Base-by-base conservation (phyloP, 2,329 filamentous ascomycete genomes). In the Pseudocercospora musae region DNA sequence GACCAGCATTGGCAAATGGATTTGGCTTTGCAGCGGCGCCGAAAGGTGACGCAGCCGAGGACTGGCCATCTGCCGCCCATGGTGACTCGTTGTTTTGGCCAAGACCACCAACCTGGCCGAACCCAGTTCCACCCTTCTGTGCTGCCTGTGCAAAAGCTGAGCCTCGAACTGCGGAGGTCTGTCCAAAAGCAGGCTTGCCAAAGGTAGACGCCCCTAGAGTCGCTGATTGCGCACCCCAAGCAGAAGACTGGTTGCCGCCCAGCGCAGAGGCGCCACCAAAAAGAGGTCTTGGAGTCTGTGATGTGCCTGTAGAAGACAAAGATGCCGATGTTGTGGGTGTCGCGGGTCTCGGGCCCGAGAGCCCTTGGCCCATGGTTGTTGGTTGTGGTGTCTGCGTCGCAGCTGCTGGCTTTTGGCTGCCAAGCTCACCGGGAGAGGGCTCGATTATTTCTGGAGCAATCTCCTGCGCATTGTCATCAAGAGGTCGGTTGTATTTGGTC, bases 11-110 rank as follows among this genome's bases (percentile, higher is more conserved):
- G 9, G 50, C 50, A n/a, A 54, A 54, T 18, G 52, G 29, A 37
- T 40, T 54, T 7, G 52, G 27, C 29, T 54, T 54, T n/a, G 27
- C 37, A 44, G 64, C 57, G 57, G 31, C 55, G 31, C 57, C 68
- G 58, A 71, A 70, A 13, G 68, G 62, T 21, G 68, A 70, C 11
- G 65, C n/a, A 18, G 31, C 21, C 13, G 57, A 18, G 9, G 56
- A 31, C 18, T 37, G 54, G 11, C 57, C 44, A 57, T 31, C 58
- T 9, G 52, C 7, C 21, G 60, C 49, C 31, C 46, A 52, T 25
- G 48, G 62, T 44, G 13, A 66, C 31, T 42, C 67, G 29, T 33
- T 68, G 21, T 57, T 44, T 54, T 25, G n/a, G 23, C 57, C 33
- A 21, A 53, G 29, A 20, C 46, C 54, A 50, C 58, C 62, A 20